Base-by-base conservation (phyloP, 345 rosid genomes). In the Draba incana region DNA sequence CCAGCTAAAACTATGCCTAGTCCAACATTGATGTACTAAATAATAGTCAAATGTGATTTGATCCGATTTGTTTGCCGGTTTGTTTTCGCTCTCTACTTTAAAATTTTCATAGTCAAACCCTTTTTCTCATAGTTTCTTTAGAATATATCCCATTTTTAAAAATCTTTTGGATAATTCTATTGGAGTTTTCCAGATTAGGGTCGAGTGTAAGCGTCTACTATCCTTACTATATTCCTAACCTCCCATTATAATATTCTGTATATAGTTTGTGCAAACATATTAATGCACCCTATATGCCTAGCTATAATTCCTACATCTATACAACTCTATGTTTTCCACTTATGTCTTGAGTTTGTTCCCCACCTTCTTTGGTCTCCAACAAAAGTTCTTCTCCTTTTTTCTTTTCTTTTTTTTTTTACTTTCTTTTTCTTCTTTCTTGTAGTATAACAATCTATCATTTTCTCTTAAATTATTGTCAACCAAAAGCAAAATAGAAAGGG, bases 301-400 rank as follows among this genome's bases (percentile, higher is more conserved):
- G 69, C 73, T 61, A 61, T 38, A 39, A 62, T 52, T 50, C 70
- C 69, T 68, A 68, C 78, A 50, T 68, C 65, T 30, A 75, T 56
- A 75, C 78, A 75, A 55, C 78, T 75, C 70, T 75, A 57, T 62
- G 74, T 75, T 75, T 68, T 75, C 78, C 78, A 75, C 78, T 67
- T 60, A 61, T 74, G 78, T 74, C 73, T 67, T 20, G 68, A 67
- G 78, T 74, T 64, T 75, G 78, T 75, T 75, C 78, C 78, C 78
- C 78, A 75, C 66, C 78, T 75, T 75, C 70, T 75, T 41, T 75
- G 78, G 74, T 75, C 78, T 75, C 78, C 78, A 75, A 68, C 59
- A 75, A 75, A 75, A 75, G 74, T 30, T 55, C 74, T 56, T 54
- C 69, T 68, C 64, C 74, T 53, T 67, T 67, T 33, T 31, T 54